phyloP scores from a whole-genome alignment of 1,284 basidiomycete genomes.

The Moesziomyces sp. region DNA sequence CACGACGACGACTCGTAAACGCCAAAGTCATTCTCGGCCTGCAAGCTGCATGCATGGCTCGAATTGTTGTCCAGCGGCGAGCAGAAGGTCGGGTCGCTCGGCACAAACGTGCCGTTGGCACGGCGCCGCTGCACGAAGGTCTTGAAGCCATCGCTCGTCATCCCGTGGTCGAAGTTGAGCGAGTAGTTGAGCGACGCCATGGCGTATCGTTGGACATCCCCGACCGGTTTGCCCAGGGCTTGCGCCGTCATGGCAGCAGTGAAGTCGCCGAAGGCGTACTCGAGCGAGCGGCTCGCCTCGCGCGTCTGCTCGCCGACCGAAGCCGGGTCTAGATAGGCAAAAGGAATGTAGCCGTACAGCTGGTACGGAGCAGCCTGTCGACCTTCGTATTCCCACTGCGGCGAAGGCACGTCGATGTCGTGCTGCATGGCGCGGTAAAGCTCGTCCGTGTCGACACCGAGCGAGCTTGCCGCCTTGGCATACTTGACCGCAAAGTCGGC shows the following conservation, averaged over 20 bases:
- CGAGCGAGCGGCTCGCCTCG: slow-evolving; percentile 58
- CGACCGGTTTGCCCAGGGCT: slow-evolving; percentile 33
- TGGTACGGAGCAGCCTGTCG: slow-evolving; percentile 50
- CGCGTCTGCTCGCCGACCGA: slow-evolving; percentile 57
- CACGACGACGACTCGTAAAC: slow-evolving; percentile 54
- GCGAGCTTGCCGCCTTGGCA: slow-evolving; percentile 23
- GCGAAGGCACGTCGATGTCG: slow-evolving; percentile 68
- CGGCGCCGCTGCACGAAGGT: slow-evolving; percentile 54
- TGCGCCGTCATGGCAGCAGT: slow-evolving; percentile 50
- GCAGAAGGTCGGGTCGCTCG: slow-evolving; percentile 52
- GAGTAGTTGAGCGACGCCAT: slow-evolving; percentile 52
- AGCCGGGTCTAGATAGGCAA: slow-evolving; percentile 48
- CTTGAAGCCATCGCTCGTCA: slow-evolving; percentile 43
- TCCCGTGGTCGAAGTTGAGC: slow-evolving; percentile 50
- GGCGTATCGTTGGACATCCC: slow-evolving; percentile 21
- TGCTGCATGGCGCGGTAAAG: slow-evolving; percentile 53
- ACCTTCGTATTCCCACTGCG: slow-evolving; percentile 54
- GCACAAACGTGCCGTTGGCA: slow-evolving; percentile 49
- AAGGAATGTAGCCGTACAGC: slow-evolving; percentile 56
- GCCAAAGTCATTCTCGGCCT: slow-evolving; percentile 54
- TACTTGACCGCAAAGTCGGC: slow-evolving; percentile 61
- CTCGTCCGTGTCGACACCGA: slow-evolving; percentile 52
- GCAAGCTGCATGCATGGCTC: slow-evolving; percentile 48
- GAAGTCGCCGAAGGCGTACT: slow-evolving; percentile 72
- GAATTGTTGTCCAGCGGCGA: slow-evolving; percentile 46